Evolutionary conservation across 208 protist species (phyloP).

Genomic region (Leptomonas pyrrhocoris): DNA sequence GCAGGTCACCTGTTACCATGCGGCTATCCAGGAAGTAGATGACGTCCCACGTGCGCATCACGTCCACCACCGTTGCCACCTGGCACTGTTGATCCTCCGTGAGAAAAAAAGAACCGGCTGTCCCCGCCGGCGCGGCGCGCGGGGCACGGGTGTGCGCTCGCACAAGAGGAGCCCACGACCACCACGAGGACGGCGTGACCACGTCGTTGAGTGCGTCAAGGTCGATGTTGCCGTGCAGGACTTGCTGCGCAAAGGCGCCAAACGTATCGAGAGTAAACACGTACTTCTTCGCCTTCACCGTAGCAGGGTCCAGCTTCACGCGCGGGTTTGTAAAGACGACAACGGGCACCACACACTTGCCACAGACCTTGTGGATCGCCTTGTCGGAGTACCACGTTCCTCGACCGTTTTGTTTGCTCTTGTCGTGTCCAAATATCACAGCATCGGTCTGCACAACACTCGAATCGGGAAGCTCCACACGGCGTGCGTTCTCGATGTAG

Average conservation of each 20-base stretch:
- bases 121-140: background rate
- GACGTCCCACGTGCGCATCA: constrained; percentile 88
- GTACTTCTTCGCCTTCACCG: constrained; percentile 61
- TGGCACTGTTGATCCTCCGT: constrained; percentile 35
- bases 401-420: background rate
- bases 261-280: constrained; percentile 81
- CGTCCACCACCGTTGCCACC: constrained; percentile 56
- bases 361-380: constrained; percentile 73
- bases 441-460: constrained; percentile 16
- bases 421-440: constrained; percentile 3
- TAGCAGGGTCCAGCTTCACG: constrained; percentile 75
- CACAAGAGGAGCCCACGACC: constrained; percentile 15
- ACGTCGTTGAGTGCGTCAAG: constrained; percentile 35
- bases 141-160: background rate
- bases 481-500: constrained; percentile 81
- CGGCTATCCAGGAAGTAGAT: constrained; percentile 74
- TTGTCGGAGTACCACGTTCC: constrained; percentile 85
- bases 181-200: constrained; percentile 13
- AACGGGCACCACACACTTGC: constrained; percentile 70
- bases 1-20: constrained; percentile 74
- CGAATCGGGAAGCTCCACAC: constrained; percentile 71
- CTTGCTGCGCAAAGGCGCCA: constrained; percentile 52
- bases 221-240: constrained; percentile 41
- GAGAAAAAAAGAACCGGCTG: constrained; percentile 25
- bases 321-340: constrained; percentile 86